Percentiles rank a stretch among this genome's conserved stretches.
phyloP scores from a whole-genome alignment of 192 early-diverging fungal genomes.

The Gaertneriomyces sp. region DNA sequence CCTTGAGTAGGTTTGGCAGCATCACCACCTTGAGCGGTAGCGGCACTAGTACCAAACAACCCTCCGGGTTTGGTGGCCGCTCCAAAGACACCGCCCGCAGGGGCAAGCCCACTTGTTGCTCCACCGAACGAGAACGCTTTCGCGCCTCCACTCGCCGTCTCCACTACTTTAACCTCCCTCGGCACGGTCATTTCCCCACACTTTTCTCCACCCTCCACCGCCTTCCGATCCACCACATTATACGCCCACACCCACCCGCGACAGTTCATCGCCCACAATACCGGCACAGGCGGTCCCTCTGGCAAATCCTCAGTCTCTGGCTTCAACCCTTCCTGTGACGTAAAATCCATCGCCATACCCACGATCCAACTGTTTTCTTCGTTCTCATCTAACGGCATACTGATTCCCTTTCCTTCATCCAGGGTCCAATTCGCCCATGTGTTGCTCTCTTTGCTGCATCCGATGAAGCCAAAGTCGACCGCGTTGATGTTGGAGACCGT shows the following conservation, averaged over 20 bases:
- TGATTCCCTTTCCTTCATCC: constrained; percentile 50
- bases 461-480: constrained; percentile 45
- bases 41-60: neutral
- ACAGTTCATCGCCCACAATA: constrained; percentile 68
- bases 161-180: neutral
- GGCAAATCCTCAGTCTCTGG: constrained; percentile 52
- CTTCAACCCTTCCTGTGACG: constrained; percentile 51
- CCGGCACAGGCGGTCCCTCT: constrained; percentile 57
- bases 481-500: constrained; percentile 9
- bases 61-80: neutral
- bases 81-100: neutral
- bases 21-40: neutral
- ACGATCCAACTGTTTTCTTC: constrained; percentile 64
- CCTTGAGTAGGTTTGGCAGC: neutral
- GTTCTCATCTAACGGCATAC: constrained; percentile 53
- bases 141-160: neutral
- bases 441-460: constrained; percentile 35
- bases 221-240: constrained; percentile 56
- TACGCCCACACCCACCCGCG: constrained; percentile 64
- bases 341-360: constrained; percentile 74
- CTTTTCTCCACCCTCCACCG: constrained; percentile 29
- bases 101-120: neutral
- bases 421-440: constrained; percentile 68
- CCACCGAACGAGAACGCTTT: neutral
- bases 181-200: neutral